Conservation (phyloP, 805 yeast genomes). For the Torulaspora gathmanii region DNA sequence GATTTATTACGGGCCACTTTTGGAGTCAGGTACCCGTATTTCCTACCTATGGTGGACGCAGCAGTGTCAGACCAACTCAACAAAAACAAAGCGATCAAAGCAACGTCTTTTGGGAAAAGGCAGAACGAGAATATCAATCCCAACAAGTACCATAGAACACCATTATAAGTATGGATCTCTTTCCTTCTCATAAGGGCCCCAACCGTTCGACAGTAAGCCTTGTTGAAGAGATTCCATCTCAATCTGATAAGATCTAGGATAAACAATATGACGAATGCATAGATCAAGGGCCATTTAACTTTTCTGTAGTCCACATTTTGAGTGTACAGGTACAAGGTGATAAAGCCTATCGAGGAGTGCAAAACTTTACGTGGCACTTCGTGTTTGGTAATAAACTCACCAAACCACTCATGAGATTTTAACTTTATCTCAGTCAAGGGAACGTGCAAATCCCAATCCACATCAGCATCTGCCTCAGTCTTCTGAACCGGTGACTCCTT, state of each 20-base stretch:
- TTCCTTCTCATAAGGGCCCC: slow-evolving; percentile 83
- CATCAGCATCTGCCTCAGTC: not conserved
- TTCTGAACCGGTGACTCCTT: not conserved
- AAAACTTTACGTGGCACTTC: slow-evolving; percentile 85
- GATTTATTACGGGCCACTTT: slow-evolving; percentile 70
- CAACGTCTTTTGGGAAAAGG: slow-evolving; percentile 73
- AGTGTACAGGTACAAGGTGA: slow-evolving; percentile 70
- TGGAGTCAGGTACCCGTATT: slow-evolving; percentile 79
- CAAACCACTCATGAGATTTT: slow-evolving; percentile 43
- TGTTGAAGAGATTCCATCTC: slow-evolving; percentile 55
- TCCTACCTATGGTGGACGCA: slow-evolving; percentile 89
- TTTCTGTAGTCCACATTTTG: slow-evolving; percentile 50
- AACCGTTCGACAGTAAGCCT: slow-evolving; percentile 56
- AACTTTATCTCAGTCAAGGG: slow-evolving; percentile 34
- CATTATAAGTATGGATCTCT: slow-evolving; percentile 72
- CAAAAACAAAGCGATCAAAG: slow-evolving; percentile 67
- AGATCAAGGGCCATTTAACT: slow-evolving; percentile 55
- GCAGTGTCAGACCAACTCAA: slow-evolving; percentile 98
- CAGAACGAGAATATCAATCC: slow-evolving; percentile 72
- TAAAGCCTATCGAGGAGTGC: slow-evolving; percentile 83
- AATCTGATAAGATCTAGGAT: slow-evolving; percentile 66
- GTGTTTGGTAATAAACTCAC: slow-evolving; percentile 62
- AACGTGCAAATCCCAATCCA: slow-evolving; percentile 27
- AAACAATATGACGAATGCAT: slow-evolving; percentile 53
- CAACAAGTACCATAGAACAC: slow-evolving; percentile 79